These are phyloP conservation scores for Zelopaecilomyces penicillatus DNA, from an alignment of 2,329 filamentous ascomycete genomes.

Conservation along the genomic window DNA sequence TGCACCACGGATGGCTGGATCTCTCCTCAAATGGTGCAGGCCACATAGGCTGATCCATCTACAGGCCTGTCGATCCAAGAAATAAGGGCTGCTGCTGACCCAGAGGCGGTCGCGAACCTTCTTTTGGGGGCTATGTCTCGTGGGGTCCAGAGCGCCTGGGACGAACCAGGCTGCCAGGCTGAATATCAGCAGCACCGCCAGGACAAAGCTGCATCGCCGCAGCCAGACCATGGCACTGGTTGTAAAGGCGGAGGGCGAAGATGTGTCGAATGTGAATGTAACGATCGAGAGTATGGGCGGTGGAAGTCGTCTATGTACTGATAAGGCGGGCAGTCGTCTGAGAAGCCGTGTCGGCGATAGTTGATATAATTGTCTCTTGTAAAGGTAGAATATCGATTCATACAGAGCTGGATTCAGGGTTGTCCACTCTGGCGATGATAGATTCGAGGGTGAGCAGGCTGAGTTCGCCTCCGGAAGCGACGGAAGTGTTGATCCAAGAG, in stretches of 20 bases:
- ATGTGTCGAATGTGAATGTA: conserved; percentile 1
- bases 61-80: conserved; percentile 68
- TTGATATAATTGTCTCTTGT: too few relatives aligned
- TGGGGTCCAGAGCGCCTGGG: conserved; percentile 51
- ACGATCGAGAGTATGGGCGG: too few relatives aligned
- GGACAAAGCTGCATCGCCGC: conserved; percentile 33
- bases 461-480: too few relatives aligned
- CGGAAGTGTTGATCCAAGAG: too few relatives aligned
- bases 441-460: too few relatives aligned
- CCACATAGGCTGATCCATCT: conserved; percentile 75
- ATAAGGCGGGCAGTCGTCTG: too few relatives aligned
- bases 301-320: too few relatives aligned
- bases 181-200: conserved; percentile 33
- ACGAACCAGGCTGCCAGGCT: conserved; percentile 43
- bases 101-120: conserved; percentile 55
- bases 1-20: conserved; percentile 38
- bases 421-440: too few relatives aligned
- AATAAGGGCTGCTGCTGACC: conserved; percentile 64
- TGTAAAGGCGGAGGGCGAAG: conserved; percentile 1
- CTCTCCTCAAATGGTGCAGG: conserved; percentile 59
- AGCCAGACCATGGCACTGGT: conserved; percentile 35
- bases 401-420: too few relatives aligned
- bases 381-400: too few relatives aligned
- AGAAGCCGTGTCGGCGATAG: too few relatives aligned
- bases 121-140: conserved; percentile 53